Evolutionary conservation across 2,329 filamentous ascomycete species (phyloP), one percentile per base, ranked within the genome.

Genomic region (Karstenula rhodostoma): DNA sequence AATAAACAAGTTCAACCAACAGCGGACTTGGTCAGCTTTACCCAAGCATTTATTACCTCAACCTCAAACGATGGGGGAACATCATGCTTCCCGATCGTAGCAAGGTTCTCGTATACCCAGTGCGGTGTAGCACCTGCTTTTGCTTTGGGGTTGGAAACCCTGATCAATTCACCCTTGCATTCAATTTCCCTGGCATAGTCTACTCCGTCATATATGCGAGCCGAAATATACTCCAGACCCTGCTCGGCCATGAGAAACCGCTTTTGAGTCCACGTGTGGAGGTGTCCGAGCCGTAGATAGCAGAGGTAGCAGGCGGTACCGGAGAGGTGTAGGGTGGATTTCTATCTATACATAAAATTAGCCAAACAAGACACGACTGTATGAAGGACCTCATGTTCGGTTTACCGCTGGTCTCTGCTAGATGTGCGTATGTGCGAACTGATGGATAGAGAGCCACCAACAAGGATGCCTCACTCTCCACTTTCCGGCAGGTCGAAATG

Each of bases 11-110:
- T 40, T 52, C 19, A 40, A 32, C 7, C 8, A 25, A 32, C 8
- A 52, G 27, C 25, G 23, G n/a, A 52, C 33, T 52, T 52, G 49
- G 49, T 52, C 49, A 52, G 23, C 49, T 52, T 52, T 52, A 40
- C 49, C 27, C 9, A 52, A 22, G 27, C 49, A 32, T 35, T 22
- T 32, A 52, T 52, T 22, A 52, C 49, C 29, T 52, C 49, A 10
- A 40, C 49, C 27, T 32, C 27, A 52, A 25, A 52, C 9, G 8
- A 23, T 33, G 1, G n/a, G 33, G 49, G 49, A 35, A 52, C 29
- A 25, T 48, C 44, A 42, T 42, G 37, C n/a, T 42, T 42, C 37
- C 37, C 37, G 13, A 42, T 42, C 37, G 37, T 42, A 42, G 37
- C 13, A 42, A 42, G 37, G 13, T 42, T 42, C 37, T 42, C 37